Evolutionary conservation across 768 basidiomycete genomes (phyloP).

Genomic region (Crassisporium funariophilum): DNA sequence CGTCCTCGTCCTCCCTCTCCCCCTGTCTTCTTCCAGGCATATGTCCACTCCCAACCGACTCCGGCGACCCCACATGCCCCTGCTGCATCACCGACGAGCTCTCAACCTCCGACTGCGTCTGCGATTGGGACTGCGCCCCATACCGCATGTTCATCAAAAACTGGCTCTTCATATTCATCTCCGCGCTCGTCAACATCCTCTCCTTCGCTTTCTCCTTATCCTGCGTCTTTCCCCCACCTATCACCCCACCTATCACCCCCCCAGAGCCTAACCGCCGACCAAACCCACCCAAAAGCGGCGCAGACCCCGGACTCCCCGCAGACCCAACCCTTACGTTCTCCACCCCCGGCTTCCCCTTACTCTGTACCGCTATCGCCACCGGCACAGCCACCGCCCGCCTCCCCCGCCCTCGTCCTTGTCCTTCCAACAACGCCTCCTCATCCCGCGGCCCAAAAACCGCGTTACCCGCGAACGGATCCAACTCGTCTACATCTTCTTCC

Average conservation of each 20-base stretch:
- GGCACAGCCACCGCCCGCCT: not conserved
- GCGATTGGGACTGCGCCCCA: conserved; percentile 13
- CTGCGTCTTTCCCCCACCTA: conserved; percentile 3
- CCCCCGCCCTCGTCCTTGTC: conserved; percentile 1
- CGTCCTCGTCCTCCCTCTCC: conserved; percentile 8
- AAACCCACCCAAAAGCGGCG: not conserved
- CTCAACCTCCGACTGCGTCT: conserved; percentile 12
- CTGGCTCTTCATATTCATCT: conserved; percentile 45
- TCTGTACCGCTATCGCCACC: not conserved
- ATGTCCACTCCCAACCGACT: not conserved
- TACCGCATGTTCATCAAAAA: conserved; percentile 30
- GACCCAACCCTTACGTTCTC: not conserved
- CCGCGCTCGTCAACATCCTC: conserved; percentile 39
- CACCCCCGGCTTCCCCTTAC: not conserved
- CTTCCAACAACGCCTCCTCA: conserved; percentile 17
- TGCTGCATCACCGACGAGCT: conserved; percentile 11
- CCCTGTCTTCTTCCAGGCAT: not conserved
- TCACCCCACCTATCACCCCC: not conserved
- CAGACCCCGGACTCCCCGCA: not conserved
- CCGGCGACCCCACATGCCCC: conserved; percentile 2
- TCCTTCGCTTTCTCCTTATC: conserved; percentile 9
- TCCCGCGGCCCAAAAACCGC: conserved; percentile 33
- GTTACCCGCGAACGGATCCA: conserved; percentile 46
- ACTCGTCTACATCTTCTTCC: conserved; percentile 35
- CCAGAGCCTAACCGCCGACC: conserved; percentile 6